Base-by-base conservation (phyloP, 495 filamentous ascomycete species). In the Hamigera avellanea region DNA sequence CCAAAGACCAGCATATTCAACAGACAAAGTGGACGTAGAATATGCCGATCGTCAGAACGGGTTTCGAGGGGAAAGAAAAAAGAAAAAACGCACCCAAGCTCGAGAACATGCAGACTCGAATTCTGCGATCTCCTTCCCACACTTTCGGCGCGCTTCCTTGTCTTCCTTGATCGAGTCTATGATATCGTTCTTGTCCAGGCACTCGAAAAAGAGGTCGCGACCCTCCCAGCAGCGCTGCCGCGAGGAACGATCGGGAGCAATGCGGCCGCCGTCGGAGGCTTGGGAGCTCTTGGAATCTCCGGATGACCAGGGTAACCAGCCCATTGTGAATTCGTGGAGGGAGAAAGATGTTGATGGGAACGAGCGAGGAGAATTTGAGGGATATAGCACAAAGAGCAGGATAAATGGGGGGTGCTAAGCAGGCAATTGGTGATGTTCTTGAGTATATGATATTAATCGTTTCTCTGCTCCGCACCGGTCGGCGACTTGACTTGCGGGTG, bases 141-240 rank as follows among this genome's bases (percentile, higher is more conserved):
- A 98, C 32, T 72, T 69, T 47, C 73, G 66, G 36, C 72, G 64
- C 17, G 76, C 78, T 26, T 64, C 64, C 31, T 75, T 75, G 42
- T 77, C 72, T 27, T 86, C 73, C 52, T 80, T 83, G 37, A 95
- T 66, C n/a, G 78, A 69, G 49, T 98, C 89, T 14, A 95, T 44
- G 45, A 98, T 94, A 40, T 74, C 68, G 60, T 84, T 67, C 34
- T 66, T 63, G 49, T 95, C 86, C 6, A 98, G 65, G 46, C 91
- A 98, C 17, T 62, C 57, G 58, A 91, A 96, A 66, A 88, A 98
- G 23, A 48, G 52, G 56, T 98, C 91, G 18, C 91, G 75, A 12
- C 80, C 78, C 33, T 81, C 80, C 80, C 84, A 98, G 73, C 91
- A 98, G 31, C 68, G 64, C 32, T 76, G 66, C 39, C 91, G 78